A percentile compares a stretch with the other conserved stretches of the same genome.
Evolutionary conservation across 139 green algal genomes (phyloP).

Genomic region (Chlamydomonas eustigma): DNA sequence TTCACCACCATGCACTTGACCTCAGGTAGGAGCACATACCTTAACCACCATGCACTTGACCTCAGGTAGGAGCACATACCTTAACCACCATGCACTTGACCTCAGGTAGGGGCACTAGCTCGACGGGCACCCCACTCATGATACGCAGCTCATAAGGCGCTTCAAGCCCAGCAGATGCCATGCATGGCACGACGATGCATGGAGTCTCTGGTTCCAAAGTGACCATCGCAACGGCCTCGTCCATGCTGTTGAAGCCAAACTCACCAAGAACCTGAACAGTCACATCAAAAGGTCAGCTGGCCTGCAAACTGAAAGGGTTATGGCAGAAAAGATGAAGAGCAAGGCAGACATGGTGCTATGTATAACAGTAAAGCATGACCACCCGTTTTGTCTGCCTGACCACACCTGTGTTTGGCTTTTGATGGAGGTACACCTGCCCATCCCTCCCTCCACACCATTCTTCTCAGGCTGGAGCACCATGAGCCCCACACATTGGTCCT

Average conservation of each 20-base stretch:
- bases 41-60: no score
- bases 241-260: constrained; percentile 18
- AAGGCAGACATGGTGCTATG: not conserved
- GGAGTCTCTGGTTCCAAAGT: constrained; percentile 40
- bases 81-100: constrained; percentile 29
- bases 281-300: no score
- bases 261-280: constrained; percentile 22
- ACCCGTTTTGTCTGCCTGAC: no score
- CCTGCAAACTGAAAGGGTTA: no score
- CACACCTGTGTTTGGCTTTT: not conserved
- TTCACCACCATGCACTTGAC: no score
- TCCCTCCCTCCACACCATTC: not conserved
- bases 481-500: constrained; percentile 22
- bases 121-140: constrained; percentile 35
- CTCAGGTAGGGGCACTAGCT: constrained; percentile 45
- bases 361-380: no score
- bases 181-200: constrained; percentile 34
- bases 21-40: no score
- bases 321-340: not conserved
- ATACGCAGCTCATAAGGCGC: constrained; percentile 47
- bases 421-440: constrained; percentile 1
- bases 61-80: not conserved
- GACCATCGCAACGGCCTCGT: constrained; percentile 24
- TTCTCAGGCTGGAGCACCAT: constrained; percentile 18
- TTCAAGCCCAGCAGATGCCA: constrained; percentile 19